Evolutionary conservation across 208 protist species (phyloP), one percentile per base, ranked within the genome.

Genomic region (Trypanosoma cruzi): DNA sequence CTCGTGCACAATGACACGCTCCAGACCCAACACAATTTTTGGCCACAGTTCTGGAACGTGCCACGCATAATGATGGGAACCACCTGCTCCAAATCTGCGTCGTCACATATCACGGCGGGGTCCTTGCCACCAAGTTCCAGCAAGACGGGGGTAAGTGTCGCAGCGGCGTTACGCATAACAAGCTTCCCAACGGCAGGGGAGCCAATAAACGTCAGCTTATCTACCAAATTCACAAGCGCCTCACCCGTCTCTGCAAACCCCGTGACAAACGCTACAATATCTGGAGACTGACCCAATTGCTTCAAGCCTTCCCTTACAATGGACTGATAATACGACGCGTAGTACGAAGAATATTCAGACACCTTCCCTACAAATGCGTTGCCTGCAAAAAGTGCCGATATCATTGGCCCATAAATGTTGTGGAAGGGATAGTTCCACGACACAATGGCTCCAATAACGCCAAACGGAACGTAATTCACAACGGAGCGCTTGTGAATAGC

Each of bases 351-450:
- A 68, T 93, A 98, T 82, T 98, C 95, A 22, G 94, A 98, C 6
- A 98, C 92, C 72, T 98, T 98, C 32, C 95, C 88, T 2, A 98
- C 85, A 68, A 96, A 93, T n/a, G 82, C 93, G 75, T 98, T 98
- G 63, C 97, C 97, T 26, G 95, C 81, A 53, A 98, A 98, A 40
- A 99, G 81, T 44, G 93, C 94, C 42, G 96, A 95, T 69, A 98
- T 97, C 83, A 98, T 93, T 65, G 92, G 92, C 26, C 89, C 90
- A 71, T 91, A 94, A 67, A 97, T 92, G 84, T 98, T 98, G 77
- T 98, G 96, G 71, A 98, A 97, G 16, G 97, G 96, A 80, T 98
- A 99, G 81, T 99, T 99, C 90, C 90, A 98, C 60, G 93, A 94
- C 31, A 97, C 89, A 66, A 98, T 97, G 37, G 89, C 92, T 57